Conservation (phyloP, 306 rosid species). For the Crotalaria pallida region DNA sequence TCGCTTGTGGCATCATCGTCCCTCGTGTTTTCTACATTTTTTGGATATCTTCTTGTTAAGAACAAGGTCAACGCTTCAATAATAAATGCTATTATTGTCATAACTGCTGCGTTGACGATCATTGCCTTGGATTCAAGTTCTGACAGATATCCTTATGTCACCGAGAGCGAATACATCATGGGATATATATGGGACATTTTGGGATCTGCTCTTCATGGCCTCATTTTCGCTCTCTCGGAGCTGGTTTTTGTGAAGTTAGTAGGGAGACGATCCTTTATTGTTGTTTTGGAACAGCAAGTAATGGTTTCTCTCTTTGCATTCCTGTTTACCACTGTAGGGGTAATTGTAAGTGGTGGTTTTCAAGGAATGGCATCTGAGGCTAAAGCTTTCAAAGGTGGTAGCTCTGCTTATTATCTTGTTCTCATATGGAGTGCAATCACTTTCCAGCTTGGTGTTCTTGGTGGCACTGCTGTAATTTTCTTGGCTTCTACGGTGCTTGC, state of each 20-base stretch:
- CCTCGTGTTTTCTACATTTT: constrained; percentile 67
- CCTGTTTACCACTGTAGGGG: constrained; percentile 64
- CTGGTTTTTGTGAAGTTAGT: constrained; percentile 62
- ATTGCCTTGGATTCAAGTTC: constrained; percentile 84
- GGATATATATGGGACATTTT: constrained; percentile 85
- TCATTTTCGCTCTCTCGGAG: constrained; percentile 86
- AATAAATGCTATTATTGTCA: constrained; percentile 56
- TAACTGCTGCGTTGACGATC: constrained; percentile 69
- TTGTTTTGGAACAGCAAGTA: constrained; percentile 87
- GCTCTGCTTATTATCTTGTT: constrained; percentile 52
- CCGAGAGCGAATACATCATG: constrained; percentile 49
- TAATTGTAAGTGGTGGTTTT: constrained; percentile 49
- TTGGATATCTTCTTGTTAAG: constrained; percentile 73
- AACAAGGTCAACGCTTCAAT: constrained; percentile 66
- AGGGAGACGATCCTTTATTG: constrained; percentile 69
- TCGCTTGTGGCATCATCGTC: constrained; percentile 84
- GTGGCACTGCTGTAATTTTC: constrained; percentile 74
- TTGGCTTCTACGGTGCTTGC: constrained; percentile 91
- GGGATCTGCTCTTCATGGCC: constrained; percentile 93
- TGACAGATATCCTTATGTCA: constrained; percentile 54
- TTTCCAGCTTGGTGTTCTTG: constrained; percentile 79
- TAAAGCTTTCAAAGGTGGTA: constrained; percentile 57
- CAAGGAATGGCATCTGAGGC: constrained; percentile 64
- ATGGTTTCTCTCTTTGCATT: constrained; percentile 77
- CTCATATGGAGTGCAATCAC: constrained; percentile 70